Evolutionary conservation across 371 early-diverging fungal genomes (phyloP), one percentile per base, ranked within the genome.

Genomic region (Mortierella sp.): DNA sequence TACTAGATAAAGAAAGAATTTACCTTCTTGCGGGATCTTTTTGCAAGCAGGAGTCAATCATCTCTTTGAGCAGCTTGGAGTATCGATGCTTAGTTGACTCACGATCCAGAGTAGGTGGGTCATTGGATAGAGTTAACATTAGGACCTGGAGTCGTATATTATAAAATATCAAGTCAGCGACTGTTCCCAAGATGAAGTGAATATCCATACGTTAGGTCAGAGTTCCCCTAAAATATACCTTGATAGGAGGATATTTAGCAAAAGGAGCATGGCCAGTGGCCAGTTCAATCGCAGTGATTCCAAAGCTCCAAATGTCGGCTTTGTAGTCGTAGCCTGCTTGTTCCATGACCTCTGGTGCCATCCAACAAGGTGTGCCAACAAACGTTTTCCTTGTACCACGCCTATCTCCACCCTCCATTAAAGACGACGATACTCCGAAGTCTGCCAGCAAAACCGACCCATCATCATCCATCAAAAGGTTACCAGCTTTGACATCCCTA

Each of bases 251-350:
- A 69, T 87, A 94, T 79, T 95, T 96, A 19, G 97, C 96, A 84
- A 94, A 96, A 16, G 97, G 97, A 13, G 97, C 97, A 74, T 94
- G 94, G n/a, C 97, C 97, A 8, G 91, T 93, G 21, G 97, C 95
- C 41, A 97, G 85, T 77, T 97, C 97, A 50, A 96, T 84, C 0
- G 94, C 92, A 10, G 96, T 96, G 48, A 97, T 96, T 63, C 97
- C 97, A 85, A 97, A 95, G 66, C 93, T 93, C 96, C 97, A 97
- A 64, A 96, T 96, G 81, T 97, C 97, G 0, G 96, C 97, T 83
- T 95, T 94, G 77, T 89, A 93, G 73, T 95, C 94, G 83, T 97
- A 96, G 9, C 92, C 94, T 8, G 90, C 88, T 76, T 76, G 89
- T 47, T 86, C 86, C 88, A 88, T 88, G 33, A 87, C 86, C 69